Conservation (phyloP, 768 basidiomycete species). For the Saitozyma podzolica region DNA sequence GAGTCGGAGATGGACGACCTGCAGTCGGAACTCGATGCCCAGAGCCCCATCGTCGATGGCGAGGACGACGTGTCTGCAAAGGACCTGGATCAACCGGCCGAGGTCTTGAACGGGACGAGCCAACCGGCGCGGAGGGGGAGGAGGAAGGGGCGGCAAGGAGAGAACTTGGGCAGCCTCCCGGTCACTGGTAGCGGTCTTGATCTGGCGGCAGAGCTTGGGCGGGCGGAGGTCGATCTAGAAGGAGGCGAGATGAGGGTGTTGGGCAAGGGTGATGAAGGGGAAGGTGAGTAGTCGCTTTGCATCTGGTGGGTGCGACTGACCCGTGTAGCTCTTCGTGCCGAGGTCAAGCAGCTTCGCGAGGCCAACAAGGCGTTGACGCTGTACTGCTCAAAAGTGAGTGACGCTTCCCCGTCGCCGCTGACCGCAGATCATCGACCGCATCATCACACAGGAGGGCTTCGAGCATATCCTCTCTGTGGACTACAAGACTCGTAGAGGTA, state of each 20-base stretch:
- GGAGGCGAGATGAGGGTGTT: constrained; percentile 18
- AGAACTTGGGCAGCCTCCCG: constrained; percentile 18
- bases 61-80: constrained; percentile 9
- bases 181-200: constrained; percentile 32
- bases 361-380: constrained; percentile 93
- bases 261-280: constrained; percentile 33
- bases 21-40: constrained; percentile 31
- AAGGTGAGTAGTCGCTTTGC: constrained; percentile 13
- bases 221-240: constrained; percentile 67
- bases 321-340: constrained; percentile 64
- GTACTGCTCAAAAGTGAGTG: constrained; percentile 75
- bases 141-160: constrained; percentile 12
- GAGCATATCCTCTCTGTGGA: constrained; percentile 95
- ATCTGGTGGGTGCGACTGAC: background rate
- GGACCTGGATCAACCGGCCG: constrained; percentile 5
- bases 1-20: constrained; percentile 24
- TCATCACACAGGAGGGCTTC: constrained; percentile 89
- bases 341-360: constrained; percentile 90
- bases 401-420: background rate
- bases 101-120: background rate
- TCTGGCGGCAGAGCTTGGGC: constrained; percentile 79
- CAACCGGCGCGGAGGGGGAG: constrained; percentile 4
- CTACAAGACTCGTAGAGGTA: constrained; percentile 54
- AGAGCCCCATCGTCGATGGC: constrained; percentile 28
- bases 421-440: constrained; percentile 80